phyloP scores from a whole-genome alignment of 768 basidiomycete species.

The Termitomyces sp. region DNA sequence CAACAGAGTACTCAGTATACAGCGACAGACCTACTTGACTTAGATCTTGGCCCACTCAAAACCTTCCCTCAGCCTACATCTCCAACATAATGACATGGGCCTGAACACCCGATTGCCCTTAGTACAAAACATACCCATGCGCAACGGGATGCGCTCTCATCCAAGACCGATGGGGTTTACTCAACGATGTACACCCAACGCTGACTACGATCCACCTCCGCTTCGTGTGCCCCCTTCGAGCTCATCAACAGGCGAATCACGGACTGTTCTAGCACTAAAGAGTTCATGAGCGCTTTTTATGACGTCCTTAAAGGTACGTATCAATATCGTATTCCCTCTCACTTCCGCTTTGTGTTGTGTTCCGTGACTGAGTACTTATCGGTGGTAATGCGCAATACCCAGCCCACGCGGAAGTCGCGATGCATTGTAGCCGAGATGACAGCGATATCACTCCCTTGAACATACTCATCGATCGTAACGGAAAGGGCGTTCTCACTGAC shows the following conservation, averaged over 20 bases:
- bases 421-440: background rate
- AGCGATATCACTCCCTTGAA: slow-evolving; percentile 3
- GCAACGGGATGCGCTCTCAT: background rate
- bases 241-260: background rate
- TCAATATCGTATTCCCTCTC: background rate
- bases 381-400: too few species aligned
- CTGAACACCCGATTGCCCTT: background rate
- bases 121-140: background rate
- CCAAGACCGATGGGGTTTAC: background rate
- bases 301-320: background rate
- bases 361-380: background rate
- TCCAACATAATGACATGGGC: background rate
- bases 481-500: slow-evolving; percentile 4
- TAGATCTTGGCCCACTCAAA: too few species aligned
- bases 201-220: background rate
- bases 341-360: background rate
- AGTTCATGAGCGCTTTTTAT: background rate
- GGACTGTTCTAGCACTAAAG: background rate
- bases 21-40: too few species aligned
- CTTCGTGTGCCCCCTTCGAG: background rate
- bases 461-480: background rate
- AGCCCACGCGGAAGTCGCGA: background rate
- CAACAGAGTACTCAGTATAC: too few species aligned
- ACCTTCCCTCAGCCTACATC: background rate
- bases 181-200: background rate